A percentile compares a stretch with the other conserved stretches of the same genome.
phyloP scores from a whole-genome alignment of 805 yeast species.

The Cyberlindnera mrakii region DNA sequence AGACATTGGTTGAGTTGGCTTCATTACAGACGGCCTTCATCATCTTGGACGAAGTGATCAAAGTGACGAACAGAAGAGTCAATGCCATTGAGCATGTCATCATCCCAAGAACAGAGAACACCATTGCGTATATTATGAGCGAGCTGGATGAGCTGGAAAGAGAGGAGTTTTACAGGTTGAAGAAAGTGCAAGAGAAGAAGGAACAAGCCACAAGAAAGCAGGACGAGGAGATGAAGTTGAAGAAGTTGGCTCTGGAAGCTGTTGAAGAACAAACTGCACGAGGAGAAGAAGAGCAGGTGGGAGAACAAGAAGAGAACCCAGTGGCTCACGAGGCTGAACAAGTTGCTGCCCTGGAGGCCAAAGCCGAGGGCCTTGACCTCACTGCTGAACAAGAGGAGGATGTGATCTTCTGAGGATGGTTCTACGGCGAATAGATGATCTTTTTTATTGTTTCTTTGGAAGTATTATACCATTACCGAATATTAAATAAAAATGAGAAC shows the following conservation, averaged over 20 bases:
- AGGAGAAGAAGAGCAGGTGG: conserved; percentile 9
- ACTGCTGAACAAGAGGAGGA: conserved; percentile 39
- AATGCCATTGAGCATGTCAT: conserved; percentile 98
- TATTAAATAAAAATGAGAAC: too few species aligned
- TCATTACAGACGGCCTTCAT: conserved; percentile 95
- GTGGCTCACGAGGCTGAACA: conserved; percentile 15
- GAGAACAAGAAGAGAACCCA: conserved; percentile 12
- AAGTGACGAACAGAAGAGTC: conserved; percentile 96
- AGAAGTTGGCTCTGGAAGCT: conserved; percentile 23
- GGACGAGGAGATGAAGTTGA: conserved; percentile 25
- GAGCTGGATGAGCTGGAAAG: conserved; percentile 97
- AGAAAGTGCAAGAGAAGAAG: conserved; percentile 56
- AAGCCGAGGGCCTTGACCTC: conserved; percentile 20
- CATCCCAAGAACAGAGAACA: conserved; percentile 95
- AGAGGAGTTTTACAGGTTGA: conserved; percentile 94
- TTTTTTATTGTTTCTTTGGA: too few species aligned
- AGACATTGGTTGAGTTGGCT: conserved; percentile 91
- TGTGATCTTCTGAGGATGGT: conserved; percentile 33
- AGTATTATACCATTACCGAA: too few species aligned
- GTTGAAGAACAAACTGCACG: conserved; percentile 6
- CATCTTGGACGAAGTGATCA: conserved; percentile 93
- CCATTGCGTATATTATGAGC: conserved; percentile 85
- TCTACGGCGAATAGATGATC: neutral
- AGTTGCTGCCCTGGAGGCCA: conserved; percentile 11
- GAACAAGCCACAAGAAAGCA: conserved; percentile 24